Conservation (phyloP, 345 rosid species). For the Limnanthes douglasii region DNA sequence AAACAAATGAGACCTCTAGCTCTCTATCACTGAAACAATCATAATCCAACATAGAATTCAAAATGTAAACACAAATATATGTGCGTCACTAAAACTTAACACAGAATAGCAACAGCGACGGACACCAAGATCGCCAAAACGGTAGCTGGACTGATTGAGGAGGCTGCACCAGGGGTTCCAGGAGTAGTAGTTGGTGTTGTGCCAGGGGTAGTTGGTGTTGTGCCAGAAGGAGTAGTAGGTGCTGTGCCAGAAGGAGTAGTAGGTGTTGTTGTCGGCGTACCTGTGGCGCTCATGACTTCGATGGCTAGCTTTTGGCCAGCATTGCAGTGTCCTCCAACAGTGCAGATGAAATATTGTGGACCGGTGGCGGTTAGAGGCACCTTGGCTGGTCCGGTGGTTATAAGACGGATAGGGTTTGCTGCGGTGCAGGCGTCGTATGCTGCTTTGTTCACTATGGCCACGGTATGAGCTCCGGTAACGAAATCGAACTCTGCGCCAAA, state of each 20-base stretch:
- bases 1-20: too few relatives aligned
- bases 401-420: conserved; percentile 11
- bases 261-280: conserved; percentile 3
- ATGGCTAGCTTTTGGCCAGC: conserved; percentile 33
- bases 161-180: conserved; percentile 6
- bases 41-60: too few relatives aligned
- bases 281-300: conserved; percentile 16
- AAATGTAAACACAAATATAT: too few relatives aligned
- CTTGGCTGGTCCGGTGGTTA: conserved; percentile 18
- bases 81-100: too few relatives aligned
- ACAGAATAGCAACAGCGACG: conserved; percentile 12
- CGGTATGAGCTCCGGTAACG: conserved; percentile 29
- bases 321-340: conserved; percentile 22
- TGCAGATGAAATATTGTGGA: conserved; percentile 29
- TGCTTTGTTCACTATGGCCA: conserved; percentile 26
- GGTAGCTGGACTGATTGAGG: conserved; percentile 10
- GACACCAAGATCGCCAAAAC: conserved; percentile 10
- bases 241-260: conserved; percentile 2
- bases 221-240: conserved; percentile 6
- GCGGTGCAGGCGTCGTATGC: conserved; percentile 22
- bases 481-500: conserved; percentile 33
- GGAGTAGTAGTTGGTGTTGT: conserved; percentile 10
- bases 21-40: too few relatives aligned
- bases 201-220: conserved; percentile 8
- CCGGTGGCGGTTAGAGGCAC: conserved; percentile 27